Evolutionary conservation across 2,329 filamentous ascomycete species (phyloP), one percentile per base, ranked within the genome.

Genomic region (Aureobasidium pullulans): DNA sequence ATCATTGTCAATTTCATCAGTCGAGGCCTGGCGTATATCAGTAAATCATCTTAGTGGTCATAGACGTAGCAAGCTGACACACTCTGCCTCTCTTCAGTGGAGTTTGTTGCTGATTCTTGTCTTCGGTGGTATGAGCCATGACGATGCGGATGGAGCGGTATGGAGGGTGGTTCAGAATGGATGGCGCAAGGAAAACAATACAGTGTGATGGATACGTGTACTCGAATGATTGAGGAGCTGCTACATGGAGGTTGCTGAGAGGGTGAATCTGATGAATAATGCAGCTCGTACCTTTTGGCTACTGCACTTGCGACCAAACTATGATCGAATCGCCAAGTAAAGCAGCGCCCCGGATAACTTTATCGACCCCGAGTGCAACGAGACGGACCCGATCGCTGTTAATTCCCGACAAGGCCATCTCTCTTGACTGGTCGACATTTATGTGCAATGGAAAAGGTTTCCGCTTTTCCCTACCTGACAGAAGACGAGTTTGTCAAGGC

Each of bases 31-130:
- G 70, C 59, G 53, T 62, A 63, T 29, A 62, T 64, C 59, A 62
- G 59, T 64, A 66, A 11, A 16, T 31, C 15, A 19, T 11, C 16
- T 13, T 23, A 7, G 9, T 23, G 31, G 28, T 9, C 36, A 42
- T 9, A 40, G 29, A 43, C 10, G 23, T 23, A 23, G 48, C 36
- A 16, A 13, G n/a, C 23, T 63, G 61, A 78, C 83, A 71, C 79
- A 94, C 90, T 73, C 87, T 83, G 66, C 79, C 83, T 71, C 90
- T 86, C 80, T 96, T 96, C 77, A 94, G 84, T 31, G 43, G 42
- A 47, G 42, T 57, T 76, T 89, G 87, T 78, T 87, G 91, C 78
- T 89, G 23, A 23, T 23, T 23, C 23, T 23, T 89, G 75, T 94
- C 88, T 5, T 63, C 54, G 4, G 46, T 31, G 23, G 46, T 15